Conservation (phyloP, 441 rosid species). For the Arabidopsis hybrid region DNA sequence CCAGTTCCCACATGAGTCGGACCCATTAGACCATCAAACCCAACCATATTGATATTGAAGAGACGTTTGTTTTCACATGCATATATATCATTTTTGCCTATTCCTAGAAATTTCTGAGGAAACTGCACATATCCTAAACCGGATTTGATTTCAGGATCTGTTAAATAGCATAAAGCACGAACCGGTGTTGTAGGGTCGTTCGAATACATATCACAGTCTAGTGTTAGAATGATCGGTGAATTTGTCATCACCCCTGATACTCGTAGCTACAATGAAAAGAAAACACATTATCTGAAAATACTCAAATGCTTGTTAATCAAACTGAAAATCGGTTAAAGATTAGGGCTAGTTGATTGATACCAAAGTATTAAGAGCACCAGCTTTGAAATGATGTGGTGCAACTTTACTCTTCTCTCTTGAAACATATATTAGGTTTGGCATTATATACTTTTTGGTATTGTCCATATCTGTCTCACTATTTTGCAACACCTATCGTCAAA, state of each 20-base stretch:
- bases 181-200: conserved; percentile 62
- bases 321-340: neutral
- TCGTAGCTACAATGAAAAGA: conserved; percentile 52
- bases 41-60: conserved; percentile 49
- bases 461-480: conserved; percentile 60
- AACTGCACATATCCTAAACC: conserved; percentile 63
- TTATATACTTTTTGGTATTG: conserved; percentile 44
- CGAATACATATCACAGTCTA: conserved; percentile 85
- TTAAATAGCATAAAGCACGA: conserved; percentile 58
- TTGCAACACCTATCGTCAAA: conserved; percentile 53
- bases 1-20: conserved; percentile 59
- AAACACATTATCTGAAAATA: neutral
- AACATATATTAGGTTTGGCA: conserved; percentile 77
- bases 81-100: conserved; percentile 63
- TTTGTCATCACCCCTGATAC: conserved; percentile 75
- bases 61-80: conserved; percentile 49
- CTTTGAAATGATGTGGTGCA: conserved; percentile 72
- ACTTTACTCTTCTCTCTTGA: conserved; percentile 66
- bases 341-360: conserved; percentile 41
- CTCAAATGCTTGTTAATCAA: neutral
- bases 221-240: conserved; percentile 61
- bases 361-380: conserved; percentile 82
- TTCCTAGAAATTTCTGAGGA: conserved; percentile 64
- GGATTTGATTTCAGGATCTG: conserved; percentile 46
- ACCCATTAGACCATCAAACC: conserved; percentile 60